A percentile compares a stretch with the other conserved stretches of the same genome.
phyloP scores from a whole-genome alignment of 2,329 filamentous ascomycete species.

The Mollisiaceae sp. region DNA sequence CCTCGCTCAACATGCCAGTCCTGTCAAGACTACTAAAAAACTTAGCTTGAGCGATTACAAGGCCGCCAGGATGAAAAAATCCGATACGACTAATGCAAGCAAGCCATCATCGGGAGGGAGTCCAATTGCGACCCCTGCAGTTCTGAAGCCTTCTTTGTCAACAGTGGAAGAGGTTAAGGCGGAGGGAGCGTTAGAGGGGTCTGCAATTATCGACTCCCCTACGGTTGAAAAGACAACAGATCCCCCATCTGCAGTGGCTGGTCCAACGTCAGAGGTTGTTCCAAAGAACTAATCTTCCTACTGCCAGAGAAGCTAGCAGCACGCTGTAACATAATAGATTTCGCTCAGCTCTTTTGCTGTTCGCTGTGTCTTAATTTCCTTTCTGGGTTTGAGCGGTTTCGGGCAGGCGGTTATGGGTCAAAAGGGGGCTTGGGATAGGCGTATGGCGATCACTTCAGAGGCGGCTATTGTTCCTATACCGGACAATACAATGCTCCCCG shows the following conservation, averaged over 20 bases:
- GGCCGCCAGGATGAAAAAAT: slow-evolving; percentile 50
- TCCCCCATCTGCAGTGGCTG: slow-evolving; percentile 24
- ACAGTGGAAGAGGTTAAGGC: slow-evolving; percentile 50
- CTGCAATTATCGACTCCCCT: slow-evolving; percentile 44
- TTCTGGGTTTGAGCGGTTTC: slow-evolving; percentile 33
- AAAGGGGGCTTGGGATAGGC: slow-evolving; percentile 36
- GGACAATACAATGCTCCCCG: slow-evolving; percentile 15
- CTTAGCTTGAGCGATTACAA: slow-evolving; percentile 71
- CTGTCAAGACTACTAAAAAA: slow-evolving; percentile 65
- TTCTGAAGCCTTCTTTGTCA: slow-evolving; percentile 47
- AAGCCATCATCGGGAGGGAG: slow-evolving; percentile 35
- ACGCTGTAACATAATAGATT: slow-evolving; percentile 47
- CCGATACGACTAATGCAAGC: slow-evolving; percentile 28
- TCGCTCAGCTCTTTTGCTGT: slow-evolving; percentile 31
- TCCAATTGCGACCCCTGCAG: slow-evolving; percentile 43
- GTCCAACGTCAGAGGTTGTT: slow-evolving; percentile 23
- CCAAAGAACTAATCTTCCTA: slow-evolving; percentile 26
- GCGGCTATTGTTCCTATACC: slow-evolving; percentile 26
- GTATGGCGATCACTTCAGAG: slow-evolving; percentile 25
- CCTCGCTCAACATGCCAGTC: slow-evolving; percentile 48
- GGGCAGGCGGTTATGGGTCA: slow-evolving; percentile 31
- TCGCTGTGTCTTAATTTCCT: slow-evolving; percentile 28
- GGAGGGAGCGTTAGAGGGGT: slow-evolving; percentile 42
- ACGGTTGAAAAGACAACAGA: slow-evolving; percentile 41
- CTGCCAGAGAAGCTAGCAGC: slow-evolving; percentile 33